Evolutionary conservation across 1,284 basidiomycete genomes (phyloP).

Genomic region (Gymnopus androsaceus): DNA sequence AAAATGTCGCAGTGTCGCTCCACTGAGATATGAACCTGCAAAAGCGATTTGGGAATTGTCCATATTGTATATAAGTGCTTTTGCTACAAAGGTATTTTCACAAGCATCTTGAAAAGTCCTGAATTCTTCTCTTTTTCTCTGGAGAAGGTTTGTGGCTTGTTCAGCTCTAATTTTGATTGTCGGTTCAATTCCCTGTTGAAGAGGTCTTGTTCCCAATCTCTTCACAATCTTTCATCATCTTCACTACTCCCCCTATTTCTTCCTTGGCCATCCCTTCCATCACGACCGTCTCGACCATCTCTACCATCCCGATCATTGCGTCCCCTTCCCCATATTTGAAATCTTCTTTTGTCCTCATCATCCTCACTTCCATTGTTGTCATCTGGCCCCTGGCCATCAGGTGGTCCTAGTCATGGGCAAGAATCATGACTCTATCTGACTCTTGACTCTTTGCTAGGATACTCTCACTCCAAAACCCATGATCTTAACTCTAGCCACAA

Average conservation of each 20-base stretch:
- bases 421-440: no score
- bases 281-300: neutral
- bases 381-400: no score
- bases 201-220: neutral
- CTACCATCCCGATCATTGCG: no score
- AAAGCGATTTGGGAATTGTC: neutral
- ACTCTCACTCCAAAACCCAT: no score
- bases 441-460: no score
- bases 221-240: neutral
- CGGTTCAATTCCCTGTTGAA: neutral
- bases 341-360: no score
- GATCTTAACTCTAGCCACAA: no score
- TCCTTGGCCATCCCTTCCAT: neutral
- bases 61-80: neutral
- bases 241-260: neutral
- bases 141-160: neutral
- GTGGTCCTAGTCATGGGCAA: no score
- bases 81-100: neutral
- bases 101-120: no score
- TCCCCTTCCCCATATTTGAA: no score
- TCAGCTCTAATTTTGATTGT: neutral
- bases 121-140: neutral
- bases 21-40: neutral
- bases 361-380: no score
- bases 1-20: neutral